Percentiles rank a stretch among this genome's conserved stretches.
These are phyloP conservation scores for Penicillium sp. DNA, from an alignment of 2,329 filamentous ascomycete genomes.

Conservation along the genomic window DNA sequence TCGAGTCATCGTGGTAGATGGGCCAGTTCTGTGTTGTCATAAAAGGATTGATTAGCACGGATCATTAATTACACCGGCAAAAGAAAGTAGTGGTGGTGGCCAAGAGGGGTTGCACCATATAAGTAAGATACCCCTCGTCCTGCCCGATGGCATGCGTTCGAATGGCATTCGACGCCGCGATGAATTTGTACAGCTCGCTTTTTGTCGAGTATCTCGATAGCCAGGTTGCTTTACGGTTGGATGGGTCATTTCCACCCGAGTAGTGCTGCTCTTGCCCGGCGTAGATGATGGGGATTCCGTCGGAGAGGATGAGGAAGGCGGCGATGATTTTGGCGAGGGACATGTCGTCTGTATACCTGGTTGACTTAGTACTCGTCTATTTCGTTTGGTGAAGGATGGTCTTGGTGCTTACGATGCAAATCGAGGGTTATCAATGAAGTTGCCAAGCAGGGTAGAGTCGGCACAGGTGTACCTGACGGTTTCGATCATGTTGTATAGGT, in stretches of 20 bases:
- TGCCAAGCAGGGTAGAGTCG: slow-evolving; percentile 57
- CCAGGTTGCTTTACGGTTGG: slow-evolving; percentile 65
- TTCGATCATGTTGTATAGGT: slow-evolving; percentile 42
- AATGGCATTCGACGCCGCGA: slow-evolving; percentile 56
- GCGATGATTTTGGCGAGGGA: slow-evolving; percentile 65
- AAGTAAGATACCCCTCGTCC: slow-evolving; percentile 47
- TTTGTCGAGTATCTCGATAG: slow-evolving; percentile 54
- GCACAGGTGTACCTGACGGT: slow-evolving; percentile 39
- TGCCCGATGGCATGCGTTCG: slow-evolving; percentile 50
- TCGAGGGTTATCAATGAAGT: slow-evolving; percentile 63
- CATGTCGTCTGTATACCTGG: slow-evolving; percentile 37
- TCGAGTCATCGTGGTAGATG: slow-evolving; percentile 51
- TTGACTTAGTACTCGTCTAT: slow-evolving; percentile 10
- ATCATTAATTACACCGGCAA: too few species aligned
- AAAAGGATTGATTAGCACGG: not conserved
- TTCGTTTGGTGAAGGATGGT: slow-evolving; percentile 47
- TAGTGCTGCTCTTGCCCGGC: slow-evolving; percentile 71
- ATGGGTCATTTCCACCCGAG: slow-evolving; percentile 55
- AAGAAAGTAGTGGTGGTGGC: not conserved
- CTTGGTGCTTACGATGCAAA: slow-evolving; percentile 46
- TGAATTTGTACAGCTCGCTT: slow-evolving; percentile 56
- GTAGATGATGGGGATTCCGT: slow-evolving; percentile 70
- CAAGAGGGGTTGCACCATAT: slow-evolving; percentile 30
- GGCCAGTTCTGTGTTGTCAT: slow-evolving; percentile 39
- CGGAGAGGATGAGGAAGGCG: slow-evolving; percentile 62